Percentiles rank a stretch among this genome's conserved stretches.
Evolutionary conservation across 179 eudicot genomes (phyloP).

Genomic region (Nepenthes alata): DNA sequence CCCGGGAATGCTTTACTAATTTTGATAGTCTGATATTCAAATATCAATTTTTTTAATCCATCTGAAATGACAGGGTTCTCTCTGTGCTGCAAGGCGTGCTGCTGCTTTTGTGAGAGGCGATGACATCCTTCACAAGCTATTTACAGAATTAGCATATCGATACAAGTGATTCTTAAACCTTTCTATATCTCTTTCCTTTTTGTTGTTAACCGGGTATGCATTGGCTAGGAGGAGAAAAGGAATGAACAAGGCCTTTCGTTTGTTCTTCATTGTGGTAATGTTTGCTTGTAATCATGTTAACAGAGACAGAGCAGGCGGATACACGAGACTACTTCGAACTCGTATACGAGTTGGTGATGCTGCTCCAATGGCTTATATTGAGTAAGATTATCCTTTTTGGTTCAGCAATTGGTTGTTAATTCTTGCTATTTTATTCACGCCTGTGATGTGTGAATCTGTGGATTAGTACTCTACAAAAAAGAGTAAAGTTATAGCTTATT

Average conservation of each 20-base stretch:
- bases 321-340: slow-evolving; percentile 84
- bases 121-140: slow-evolving; percentile 85
- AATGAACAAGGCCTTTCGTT: no score
- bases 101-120: slow-evolving; percentile 94
- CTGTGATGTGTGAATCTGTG: no score
- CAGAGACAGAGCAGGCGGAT: slow-evolving; percentile 96
- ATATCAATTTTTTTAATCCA: no score
- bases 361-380: slow-evolving; percentile 97
- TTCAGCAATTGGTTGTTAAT: no score
- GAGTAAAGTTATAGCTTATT: no score
- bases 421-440: no score
- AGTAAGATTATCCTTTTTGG: slow-evolving; percentile 33
- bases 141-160: slow-evolving; percentile 85
- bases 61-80: slow-evolving; percentile 55
- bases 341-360: slow-evolving; percentile 97
- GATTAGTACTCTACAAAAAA: no score
- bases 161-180: slow-evolving; percentile 50
- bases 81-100: slow-evolving; percentile 83
- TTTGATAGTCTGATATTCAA: no score
- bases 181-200: slow-evolving; percentile 1
- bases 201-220: background rate
- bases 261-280: background rate
- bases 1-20: no score
- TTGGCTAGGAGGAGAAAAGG: no score
- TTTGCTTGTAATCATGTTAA: slow-evolving; percentile 1